Conservation (phyloP, 176 grass and related monocot species). For the Guadua angustifolia region DNA sequence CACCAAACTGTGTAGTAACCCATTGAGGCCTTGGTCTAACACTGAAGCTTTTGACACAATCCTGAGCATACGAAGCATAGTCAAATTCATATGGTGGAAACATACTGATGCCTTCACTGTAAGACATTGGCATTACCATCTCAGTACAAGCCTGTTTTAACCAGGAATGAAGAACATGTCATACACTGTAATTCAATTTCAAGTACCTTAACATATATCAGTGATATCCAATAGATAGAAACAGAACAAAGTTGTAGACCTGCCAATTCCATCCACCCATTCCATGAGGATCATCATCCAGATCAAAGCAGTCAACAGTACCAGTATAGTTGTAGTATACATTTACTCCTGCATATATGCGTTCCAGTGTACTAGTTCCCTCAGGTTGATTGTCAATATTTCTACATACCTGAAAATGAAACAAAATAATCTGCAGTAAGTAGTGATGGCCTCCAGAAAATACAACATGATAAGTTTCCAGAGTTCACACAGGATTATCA, state of each 20-base stretch:
- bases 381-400: slow-evolving; percentile 73
- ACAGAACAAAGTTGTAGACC: slow-evolving; percentile 42
- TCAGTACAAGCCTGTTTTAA: slow-evolving; percentile 91
- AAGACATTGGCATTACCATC: slow-evolving; percentile 97
- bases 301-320: slow-evolving; percentile 79
- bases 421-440: slow-evolving; percentile 25
- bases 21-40: slow-evolving; percentile 72
- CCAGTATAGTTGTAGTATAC: slow-evolving; percentile 93
- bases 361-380: slow-evolving; percentile 58
- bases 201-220: neutral
- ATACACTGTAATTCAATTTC: slow-evolving; percentile 7
- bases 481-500: neutral
- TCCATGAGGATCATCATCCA: slow-evolving; percentile 94
- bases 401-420: slow-evolving; percentile 71
- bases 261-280: slow-evolving; percentile 97
- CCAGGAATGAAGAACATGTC: slow-evolving; percentile 27
- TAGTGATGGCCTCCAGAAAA: neutral
- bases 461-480: slow-evolving; percentile 1
- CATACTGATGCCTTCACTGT: slow-evolving; percentile 73
- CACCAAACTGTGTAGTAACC: slow-evolving; percentile 91
- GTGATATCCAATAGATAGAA: neutral
- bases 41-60: slow-evolving; percentile 68
- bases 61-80: slow-evolving; percentile 55
- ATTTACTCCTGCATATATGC: slow-evolving; percentile 88
- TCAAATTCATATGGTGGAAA: slow-evolving; percentile 77